phyloP scores from a whole-genome alignment of 768 basidiomycete species.

The Leucogyrophana mollusca region DNA sequence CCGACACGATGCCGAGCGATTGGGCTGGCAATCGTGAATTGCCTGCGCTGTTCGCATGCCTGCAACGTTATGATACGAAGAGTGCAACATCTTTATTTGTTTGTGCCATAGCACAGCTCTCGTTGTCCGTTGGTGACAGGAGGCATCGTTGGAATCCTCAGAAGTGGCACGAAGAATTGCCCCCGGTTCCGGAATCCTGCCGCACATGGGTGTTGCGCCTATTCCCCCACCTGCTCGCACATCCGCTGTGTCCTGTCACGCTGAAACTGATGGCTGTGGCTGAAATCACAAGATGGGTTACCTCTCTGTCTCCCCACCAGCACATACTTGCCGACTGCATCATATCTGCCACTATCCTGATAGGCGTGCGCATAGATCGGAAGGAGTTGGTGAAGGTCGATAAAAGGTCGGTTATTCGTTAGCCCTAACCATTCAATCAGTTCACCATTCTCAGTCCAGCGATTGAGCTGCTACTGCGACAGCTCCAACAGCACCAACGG shows the following conservation, averaged over 20 bases:
- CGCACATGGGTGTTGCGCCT: conserved; percentile 7
- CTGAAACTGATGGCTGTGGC: conserved; percentile 1
- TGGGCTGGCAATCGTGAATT: conserved; percentile 4
- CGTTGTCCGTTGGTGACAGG: neutral
- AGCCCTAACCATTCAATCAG: no score
- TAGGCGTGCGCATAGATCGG: conserved; percentile 5
- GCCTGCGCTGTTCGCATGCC: conserved; percentile 5
- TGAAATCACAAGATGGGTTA: conserved; percentile 5
- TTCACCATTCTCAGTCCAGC: no score
- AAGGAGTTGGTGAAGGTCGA: conserved; percentile 8
- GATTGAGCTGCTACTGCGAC: no score
- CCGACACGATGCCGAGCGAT: conserved; percentile 1
- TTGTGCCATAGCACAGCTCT: conserved; percentile 1
- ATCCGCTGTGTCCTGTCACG: neutral
- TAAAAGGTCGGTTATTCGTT: conserved; percentile 5
- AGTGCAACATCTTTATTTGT: conserved; percentile 1
- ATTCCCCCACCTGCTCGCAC: conserved; percentile 3
- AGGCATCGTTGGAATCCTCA: no score
- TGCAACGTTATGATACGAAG: conserved; percentile 1
- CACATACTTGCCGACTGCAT: conserved; percentile 8
- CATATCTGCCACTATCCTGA: conserved; percentile 6
- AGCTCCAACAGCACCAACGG: no score
- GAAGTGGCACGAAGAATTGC: no score
- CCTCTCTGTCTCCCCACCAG: conserved; percentile 1
- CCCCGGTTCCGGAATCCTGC: no score